Conservation (phyloP, 73 alveolate species). For the Halteria grandinella region DNA sequence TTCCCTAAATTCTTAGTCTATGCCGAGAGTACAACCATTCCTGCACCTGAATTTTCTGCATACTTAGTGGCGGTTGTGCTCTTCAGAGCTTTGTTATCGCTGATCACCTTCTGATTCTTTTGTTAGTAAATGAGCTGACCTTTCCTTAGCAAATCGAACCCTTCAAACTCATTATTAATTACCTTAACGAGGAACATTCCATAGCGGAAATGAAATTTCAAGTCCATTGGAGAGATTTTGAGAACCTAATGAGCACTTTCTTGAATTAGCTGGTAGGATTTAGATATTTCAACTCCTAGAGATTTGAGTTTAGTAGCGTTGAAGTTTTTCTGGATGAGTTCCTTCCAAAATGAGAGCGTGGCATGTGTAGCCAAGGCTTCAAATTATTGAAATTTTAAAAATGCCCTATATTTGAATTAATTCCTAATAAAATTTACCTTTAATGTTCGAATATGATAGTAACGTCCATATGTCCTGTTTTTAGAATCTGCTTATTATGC, state of each 20-base stretch:
- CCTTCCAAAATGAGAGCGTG: conserved; percentile 33
- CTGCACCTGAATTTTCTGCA: conserved; percentile 48
- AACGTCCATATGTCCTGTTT: conserved; percentile 6
- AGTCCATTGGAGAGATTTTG: conserved; percentile 16
- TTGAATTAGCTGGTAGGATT: conserved; percentile 15
- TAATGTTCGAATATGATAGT: conserved; percentile 2
- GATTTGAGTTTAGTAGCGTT: not conserved
- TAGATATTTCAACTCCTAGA: conserved; percentile 21
- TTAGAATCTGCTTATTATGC: not conserved
- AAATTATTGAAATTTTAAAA: not conserved
- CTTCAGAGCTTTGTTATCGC: conserved; percentile 1
- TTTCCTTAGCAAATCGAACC: conserved; percentile 10
- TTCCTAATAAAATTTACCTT: not conserved
- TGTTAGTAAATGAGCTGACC: conserved; percentile 11
- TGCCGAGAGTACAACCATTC: conserved; percentile 30
- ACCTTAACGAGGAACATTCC: conserved; percentile 14
- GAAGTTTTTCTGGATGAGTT: conserved; percentile 8
- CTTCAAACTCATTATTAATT: conserved; percentile 42
- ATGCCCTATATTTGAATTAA: conserved; percentile 23
- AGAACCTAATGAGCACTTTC: not conserved
- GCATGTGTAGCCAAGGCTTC: conserved; percentile 23
- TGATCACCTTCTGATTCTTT: not conserved
- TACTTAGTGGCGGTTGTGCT: not conserved
- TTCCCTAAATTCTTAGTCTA: conserved; percentile 27
- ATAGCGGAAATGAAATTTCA: conserved; percentile 31